Evolutionary conservation across 805 yeast genomes (phyloP), one percentile per base, ranked within the genome.

Genomic region (Lachancea dasiensis): DNA sequence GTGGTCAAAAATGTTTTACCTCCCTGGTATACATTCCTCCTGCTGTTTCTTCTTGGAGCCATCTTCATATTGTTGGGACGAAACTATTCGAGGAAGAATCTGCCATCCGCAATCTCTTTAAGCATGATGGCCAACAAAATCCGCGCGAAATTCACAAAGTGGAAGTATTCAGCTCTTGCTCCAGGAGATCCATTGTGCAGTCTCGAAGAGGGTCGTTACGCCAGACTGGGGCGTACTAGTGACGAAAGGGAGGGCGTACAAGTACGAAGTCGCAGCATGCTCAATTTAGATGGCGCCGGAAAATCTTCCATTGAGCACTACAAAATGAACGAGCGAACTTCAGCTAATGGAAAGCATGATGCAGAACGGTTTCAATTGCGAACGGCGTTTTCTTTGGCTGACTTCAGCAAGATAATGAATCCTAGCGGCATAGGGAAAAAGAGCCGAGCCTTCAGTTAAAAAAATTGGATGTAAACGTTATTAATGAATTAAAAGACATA

Each of bases 261-360:
- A 27, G 43, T 50, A 20, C 43, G 58, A 34, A 56, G 62, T 38
- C 55, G 54, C 42, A 59, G 63, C 38, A 51, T 52, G 54, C 44
- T 49, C 27, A 52, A 56, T 27, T 32, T 57, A 14, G 39, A 27
- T 17, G 40, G 40, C 25, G 36, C 48, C 17, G 25, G 42, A 17
- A 27, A 24, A 16, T 11, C 35, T 9, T 28, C 14, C 4, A 31
- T 29, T 13, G 45, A 43, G 15, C 28, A 36, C 9, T 40, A 35
- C 26, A 43, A 44, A 17, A 35, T 45, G 41, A 39, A 14, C 21
- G 13, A 20, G 16, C 28, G 23, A 31, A 11, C 25, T 11, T 13
- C 17, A 17, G 18, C 15, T 20, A 18, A 4, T 7, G 27, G 16
- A 10, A 20, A 15, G 8, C 15, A 6, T 18, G 20, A 7, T 10